Conservation (phyloP, 768 basidiomycete species). For the Pleurotus salmoneostramineus region DNA sequence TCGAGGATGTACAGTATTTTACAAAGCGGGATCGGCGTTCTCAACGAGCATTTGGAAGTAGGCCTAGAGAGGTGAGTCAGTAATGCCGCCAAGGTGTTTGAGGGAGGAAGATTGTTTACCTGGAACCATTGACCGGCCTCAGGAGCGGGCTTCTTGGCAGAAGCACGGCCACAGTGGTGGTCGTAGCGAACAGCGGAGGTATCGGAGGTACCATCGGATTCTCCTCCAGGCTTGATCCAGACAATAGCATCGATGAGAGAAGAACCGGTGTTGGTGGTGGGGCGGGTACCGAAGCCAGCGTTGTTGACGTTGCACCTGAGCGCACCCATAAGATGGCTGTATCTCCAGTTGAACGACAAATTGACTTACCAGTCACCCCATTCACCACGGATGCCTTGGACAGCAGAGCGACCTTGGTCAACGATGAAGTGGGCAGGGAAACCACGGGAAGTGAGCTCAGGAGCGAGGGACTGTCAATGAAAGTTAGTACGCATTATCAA, state of each 20-base stretch:
- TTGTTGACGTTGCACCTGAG: conserved; percentile 25
- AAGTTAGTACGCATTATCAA: neutral
- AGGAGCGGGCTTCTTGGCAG: conserved; percentile 53
- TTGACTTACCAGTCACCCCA: conserved; percentile 25
- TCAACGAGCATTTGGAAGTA: conserved; percentile 54
- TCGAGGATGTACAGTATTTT: conserved; percentile 14
- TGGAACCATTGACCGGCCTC: conserved; percentile 71
- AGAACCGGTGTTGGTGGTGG: conserved; percentile 52
- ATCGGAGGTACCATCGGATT: conserved; percentile 60
- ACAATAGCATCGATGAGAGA: conserved; percentile 56
- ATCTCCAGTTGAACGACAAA: neutral
- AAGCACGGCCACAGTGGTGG: conserved; percentile 42
- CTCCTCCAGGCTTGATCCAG: conserved; percentile 69
- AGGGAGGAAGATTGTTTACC: conserved; percentile 9
- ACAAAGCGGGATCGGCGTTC: conserved; percentile 50
- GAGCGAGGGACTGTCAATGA: conserved; percentile 39
- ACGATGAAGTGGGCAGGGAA: conserved; percentile 32
- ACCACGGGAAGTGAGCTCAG: conserved; percentile 30
- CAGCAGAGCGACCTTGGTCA: conserved; percentile 30
- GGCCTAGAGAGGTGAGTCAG: conserved; percentile 18
- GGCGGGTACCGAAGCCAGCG: conserved; percentile 24
- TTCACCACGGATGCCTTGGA: conserved; percentile 16
- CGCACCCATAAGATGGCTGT: neutral
- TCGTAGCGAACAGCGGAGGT: conserved; percentile 52
- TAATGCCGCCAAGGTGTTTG: neutral